Evolutionary conservation across 495 filamentous ascomycete genomes (phyloP).

Genomic region (Entonaema liquescens): DNA sequence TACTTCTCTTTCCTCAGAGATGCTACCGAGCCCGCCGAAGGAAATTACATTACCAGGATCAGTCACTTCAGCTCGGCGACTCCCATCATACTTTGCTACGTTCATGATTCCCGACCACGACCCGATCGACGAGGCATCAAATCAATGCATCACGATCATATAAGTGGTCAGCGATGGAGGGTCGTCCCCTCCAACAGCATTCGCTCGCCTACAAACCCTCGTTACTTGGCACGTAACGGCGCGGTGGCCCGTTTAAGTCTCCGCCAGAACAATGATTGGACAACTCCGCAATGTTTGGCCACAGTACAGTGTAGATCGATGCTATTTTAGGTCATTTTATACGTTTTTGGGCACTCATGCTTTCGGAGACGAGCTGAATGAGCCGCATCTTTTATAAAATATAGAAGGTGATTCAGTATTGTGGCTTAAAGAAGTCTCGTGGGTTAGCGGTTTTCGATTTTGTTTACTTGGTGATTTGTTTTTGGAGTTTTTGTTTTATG

Average conservation of each 20-base stretch:
- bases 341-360: constrained; percentile 31
- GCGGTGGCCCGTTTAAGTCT: constrained; percentile 16
- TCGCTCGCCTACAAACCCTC: constrained; percentile 6
- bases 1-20: constrained; percentile 14
- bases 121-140: constrained; percentile 22
- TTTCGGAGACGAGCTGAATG: constrained; percentile 26
- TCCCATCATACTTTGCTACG: constrained; percentile 15
- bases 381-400: constrained; percentile 5
- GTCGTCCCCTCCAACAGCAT: constrained; percentile 21
- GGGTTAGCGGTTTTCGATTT: constrained; percentile 8
- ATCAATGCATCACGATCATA: constrained; percentile 24
- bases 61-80: constrained; percentile 28
- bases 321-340: constrained; percentile 11
- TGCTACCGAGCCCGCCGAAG: constrained; percentile 1
- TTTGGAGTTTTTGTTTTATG: constrained; percentile 1
- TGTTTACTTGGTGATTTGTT: constrained; percentile 4
- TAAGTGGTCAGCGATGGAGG: constrained; percentile 13
- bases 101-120: constrained; percentile 14
- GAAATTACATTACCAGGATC: constrained; percentile 33
- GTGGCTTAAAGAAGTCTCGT: constrained; percentile 19
- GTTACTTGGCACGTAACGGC: constrained; percentile 31
- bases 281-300: constrained; percentile 18
- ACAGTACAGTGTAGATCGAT: constrained; percentile 23
- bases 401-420: constrained; percentile 13
- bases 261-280: constrained; percentile 17